These are phyloP conservation scores for Chamaecyparis obtusa DNA, from an alignment of 75 land plant species.

Conservation along the genomic window DNA sequence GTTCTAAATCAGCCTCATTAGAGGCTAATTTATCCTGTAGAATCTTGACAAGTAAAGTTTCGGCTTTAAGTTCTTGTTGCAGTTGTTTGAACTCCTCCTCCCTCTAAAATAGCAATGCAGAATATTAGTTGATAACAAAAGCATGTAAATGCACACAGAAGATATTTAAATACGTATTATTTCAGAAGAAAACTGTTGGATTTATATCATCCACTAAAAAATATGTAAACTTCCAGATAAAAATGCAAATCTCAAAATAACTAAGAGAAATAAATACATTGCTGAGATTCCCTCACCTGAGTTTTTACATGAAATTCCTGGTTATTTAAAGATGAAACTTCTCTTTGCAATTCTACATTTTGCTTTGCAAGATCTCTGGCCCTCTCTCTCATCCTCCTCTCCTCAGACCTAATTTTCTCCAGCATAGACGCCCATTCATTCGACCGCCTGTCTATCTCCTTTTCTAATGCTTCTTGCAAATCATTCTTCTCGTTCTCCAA, in stretches of 20 bases:
- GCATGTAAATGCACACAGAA: background rate
- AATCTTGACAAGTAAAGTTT: slow-evolving; percentile 35
- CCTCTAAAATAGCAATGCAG: background rate
- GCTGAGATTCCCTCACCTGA: slow-evolving; percentile 25
- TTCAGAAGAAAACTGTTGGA: too few species aligned
- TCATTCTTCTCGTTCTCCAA: slow-evolving; percentile 74
- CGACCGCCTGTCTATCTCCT: slow-evolving; percentile 72
- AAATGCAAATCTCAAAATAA: background rate
- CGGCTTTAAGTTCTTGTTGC: slow-evolving; percentile 47
- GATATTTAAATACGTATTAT: too few species aligned
- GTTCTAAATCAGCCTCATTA: slow-evolving; percentile 59
- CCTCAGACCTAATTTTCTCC: slow-evolving; percentile 69
- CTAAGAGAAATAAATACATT: slow-evolving; percentile 7
- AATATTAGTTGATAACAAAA: background rate
- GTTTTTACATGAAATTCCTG: slow-evolving; percentile 35
- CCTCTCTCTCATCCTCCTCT: slow-evolving; percentile 68
- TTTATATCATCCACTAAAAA: too few species aligned
- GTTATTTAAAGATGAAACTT: slow-evolving; percentile 49
- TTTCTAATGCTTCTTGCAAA: slow-evolving; percentile 48
- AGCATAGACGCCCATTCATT: slow-evolving; percentile 64
- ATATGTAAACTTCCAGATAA: background rate
- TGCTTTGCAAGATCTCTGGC: slow-evolving; percentile 82
- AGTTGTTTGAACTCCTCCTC: slow-evolving; percentile 1
- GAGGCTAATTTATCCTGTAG: slow-evolving; percentile 56
- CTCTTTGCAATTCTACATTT: slow-evolving; percentile 82